These are phyloP conservation scores for Brassica cretica DNA, from an alignment of 345 rosid species.

Conservation along the genomic window DNA sequence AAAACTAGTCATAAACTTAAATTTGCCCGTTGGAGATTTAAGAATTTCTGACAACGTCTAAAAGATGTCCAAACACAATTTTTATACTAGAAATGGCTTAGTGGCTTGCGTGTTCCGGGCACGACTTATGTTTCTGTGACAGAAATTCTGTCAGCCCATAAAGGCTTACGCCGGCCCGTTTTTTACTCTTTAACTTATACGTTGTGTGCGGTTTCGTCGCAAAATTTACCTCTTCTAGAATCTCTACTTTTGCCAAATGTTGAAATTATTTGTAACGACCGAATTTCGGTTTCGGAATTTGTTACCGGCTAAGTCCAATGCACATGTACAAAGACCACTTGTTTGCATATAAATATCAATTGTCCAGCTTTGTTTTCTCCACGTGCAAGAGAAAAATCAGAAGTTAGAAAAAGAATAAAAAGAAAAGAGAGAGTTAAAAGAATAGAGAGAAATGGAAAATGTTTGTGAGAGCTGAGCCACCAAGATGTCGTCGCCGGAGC, in stretches of 20 bases:
- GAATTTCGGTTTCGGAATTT: too few species aligned
- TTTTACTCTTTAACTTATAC: neutral
- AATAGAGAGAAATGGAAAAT: too few species aligned
- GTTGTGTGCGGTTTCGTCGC: neutral
- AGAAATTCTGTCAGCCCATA: slow-evolving; percentile 20
- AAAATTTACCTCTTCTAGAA: neutral
- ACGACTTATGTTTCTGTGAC: neutral
- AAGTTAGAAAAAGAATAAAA: too few species aligned
- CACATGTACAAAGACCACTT: too few species aligned
- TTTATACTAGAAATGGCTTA: neutral
- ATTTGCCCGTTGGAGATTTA: neutral
- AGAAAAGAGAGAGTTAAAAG: too few species aligned
- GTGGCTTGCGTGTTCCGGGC: slow-evolving; percentile 8
- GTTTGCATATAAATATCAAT: too few species aligned
- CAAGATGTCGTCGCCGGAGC: too few species aligned
- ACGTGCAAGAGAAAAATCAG: too few species aligned
- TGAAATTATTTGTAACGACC: neutral
- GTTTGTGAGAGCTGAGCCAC: too few species aligned
- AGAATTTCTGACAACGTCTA: neutral
- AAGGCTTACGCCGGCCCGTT: slow-evolving; percentile 9
- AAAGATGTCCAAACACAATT: neutral
- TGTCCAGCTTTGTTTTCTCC: too few species aligned
- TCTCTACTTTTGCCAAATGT: neutral
- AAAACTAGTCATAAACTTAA: neutral
- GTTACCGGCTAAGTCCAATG: too few species aligned